Conservation (phyloP, 2,329 filamentous ascomycete species). For the Rhinocladiella similis region DNA sequence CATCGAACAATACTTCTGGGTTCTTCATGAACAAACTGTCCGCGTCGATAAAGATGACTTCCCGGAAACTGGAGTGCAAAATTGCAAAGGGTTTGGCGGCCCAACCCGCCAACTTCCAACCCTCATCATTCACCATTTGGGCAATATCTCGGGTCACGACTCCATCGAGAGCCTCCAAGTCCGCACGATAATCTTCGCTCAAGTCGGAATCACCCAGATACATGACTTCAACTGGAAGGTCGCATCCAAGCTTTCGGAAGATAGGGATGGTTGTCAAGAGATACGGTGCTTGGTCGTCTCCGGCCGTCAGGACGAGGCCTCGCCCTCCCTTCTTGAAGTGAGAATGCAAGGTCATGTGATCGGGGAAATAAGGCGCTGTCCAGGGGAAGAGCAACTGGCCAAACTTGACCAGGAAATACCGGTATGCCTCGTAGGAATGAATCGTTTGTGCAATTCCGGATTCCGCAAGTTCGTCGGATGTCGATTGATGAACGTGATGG, state of each 20-base stretch:
- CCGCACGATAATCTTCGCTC: constrained; percentile 42
- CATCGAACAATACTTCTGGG: constrained; percentile 44
- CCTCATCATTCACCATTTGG: constrained; percentile 46
- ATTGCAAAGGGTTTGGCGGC: constrained; percentile 51
- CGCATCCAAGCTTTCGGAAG: constrained; percentile 29
- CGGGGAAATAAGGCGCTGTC: constrained; percentile 44
- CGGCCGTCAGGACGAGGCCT: constrained; percentile 48
- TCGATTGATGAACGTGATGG: constrained; percentile 25
- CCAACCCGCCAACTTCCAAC: constrained; percentile 48
- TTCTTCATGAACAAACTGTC: constrained; percentile 47
- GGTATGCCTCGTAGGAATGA: constrained; percentile 45
- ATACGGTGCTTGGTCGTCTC: constrained; percentile 45
- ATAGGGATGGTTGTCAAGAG: constrained; percentile 44
- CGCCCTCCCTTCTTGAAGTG: constrained; percentile 44
- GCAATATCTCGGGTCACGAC: constrained; percentile 48
- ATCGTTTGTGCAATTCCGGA: constrained; percentile 36
- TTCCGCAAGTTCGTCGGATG: constrained; percentile 17
- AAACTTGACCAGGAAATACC: constrained; percentile 41
- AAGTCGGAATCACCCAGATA: constrained; percentile 46
- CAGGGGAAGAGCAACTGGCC: constrained; percentile 37
- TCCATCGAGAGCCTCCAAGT: constrained; percentile 44
- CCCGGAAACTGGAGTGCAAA: constrained; percentile 48
- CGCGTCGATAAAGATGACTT: constrained; percentile 50
- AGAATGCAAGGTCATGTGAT: constrained; percentile 47
- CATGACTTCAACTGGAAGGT: constrained; percentile 30